A percentile compares a stretch with the other conserved stretches of the same genome.
phyloP scores from a whole-genome alignment of 169 alveolate species.

The Toxoplasma gondii region DNA sequence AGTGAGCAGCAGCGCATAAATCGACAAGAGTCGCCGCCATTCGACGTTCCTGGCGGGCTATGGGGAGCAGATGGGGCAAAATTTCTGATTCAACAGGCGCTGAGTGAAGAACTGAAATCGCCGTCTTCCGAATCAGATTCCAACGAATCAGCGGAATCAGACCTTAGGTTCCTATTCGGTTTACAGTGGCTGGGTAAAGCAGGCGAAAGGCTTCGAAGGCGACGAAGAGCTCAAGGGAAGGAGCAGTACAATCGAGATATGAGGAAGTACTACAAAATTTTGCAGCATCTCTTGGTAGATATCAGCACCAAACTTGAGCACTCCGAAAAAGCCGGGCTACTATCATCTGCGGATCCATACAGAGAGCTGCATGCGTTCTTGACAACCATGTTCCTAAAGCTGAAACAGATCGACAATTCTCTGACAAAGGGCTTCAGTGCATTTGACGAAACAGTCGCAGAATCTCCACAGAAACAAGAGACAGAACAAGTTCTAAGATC shows the following conservation, averaged over 20 bases:
- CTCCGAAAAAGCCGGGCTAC: neutral
- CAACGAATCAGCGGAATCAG: neutral
- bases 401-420: neutral
- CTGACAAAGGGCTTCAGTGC: neutral
- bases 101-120: neutral
- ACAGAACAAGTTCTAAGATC: too few species aligned
- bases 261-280: neutral
- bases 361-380: neutral
- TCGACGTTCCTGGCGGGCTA: neutral
- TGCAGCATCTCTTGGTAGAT: neutral
- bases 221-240: neutral
- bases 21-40: too few species aligned
- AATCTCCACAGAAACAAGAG: too few species aligned
- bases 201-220: neutral
- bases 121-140: neutral
- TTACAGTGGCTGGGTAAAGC: neutral
- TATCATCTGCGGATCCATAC: neutral
- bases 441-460: too few species aligned
- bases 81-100: neutral
- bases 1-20: too few species aligned
- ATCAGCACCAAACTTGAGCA: neutral
- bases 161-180: neutral
- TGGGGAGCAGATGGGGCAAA: constrained; percentile 12
- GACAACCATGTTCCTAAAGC: neutral
- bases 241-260: neutral